Conservation (phyloP, 1,284 basidiomycete species). For the Puccinia novopanici region DNA sequence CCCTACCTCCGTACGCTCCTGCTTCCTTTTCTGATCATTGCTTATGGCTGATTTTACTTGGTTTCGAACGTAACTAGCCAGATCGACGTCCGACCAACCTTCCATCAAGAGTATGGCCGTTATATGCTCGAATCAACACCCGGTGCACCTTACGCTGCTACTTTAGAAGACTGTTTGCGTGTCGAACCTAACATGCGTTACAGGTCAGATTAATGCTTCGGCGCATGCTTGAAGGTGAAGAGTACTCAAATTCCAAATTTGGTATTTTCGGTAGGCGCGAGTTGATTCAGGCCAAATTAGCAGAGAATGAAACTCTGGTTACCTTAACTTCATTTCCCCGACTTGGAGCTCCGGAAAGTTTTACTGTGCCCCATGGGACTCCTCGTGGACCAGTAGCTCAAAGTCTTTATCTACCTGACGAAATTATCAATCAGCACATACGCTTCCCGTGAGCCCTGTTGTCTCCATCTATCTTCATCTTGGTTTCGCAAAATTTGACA, state of each 20-base stretch:
- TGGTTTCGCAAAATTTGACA: background rate
- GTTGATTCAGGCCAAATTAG: constrained; percentile 80
- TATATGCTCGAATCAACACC: constrained; percentile 99
- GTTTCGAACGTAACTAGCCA: background rate
- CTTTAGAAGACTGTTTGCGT: constrained; percentile 76
- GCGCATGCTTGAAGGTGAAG: background rate
- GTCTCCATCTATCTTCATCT: constrained; percentile 35
- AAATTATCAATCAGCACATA: constrained; percentile 94
- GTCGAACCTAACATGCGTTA: constrained; percentile 95
- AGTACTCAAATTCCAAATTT: constrained; percentile 36
- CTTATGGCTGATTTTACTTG: background rate
- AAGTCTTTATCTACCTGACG: constrained; percentile 89
- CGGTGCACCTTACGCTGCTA: constrained; percentile 87
- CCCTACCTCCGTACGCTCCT: constrained; percentile 19
- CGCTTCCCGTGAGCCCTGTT: constrained; percentile 76
- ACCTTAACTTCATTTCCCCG: constrained; percentile 95
- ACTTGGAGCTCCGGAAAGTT: constrained; percentile 78
- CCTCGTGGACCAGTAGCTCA: constrained; percentile 79
- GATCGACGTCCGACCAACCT: constrained; percentile 80
- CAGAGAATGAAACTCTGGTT: constrained; percentile 81
- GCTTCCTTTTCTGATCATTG: constrained; percentile 12
- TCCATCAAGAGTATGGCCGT: constrained; percentile 96
- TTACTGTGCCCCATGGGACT: constrained; percentile 84
- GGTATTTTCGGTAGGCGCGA: constrained; percentile 66
- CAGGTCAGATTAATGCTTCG: constrained; percentile 63